Base-by-base conservation (phyloP, 805 yeast species). In the Teunomyces aglyptinius region DNA sequence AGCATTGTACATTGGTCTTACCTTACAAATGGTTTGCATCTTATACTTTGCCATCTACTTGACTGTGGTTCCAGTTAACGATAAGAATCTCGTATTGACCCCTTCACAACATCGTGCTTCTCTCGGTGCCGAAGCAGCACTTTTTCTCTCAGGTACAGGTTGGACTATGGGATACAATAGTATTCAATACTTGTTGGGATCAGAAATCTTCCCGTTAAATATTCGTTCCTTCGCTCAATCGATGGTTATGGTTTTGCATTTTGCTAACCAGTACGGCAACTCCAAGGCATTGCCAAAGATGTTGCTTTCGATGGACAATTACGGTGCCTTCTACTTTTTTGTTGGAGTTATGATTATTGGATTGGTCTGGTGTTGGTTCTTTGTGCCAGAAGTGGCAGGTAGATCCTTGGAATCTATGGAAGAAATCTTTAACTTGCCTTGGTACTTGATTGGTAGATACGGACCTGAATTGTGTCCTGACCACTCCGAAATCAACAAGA, bases 361-460 rank as follows among this genome's bases (percentile, higher is more conserved):
- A 8, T 53, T 59, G 44, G 46, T 49, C 50, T 59, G 62, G 62
- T 54, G 57, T 31, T 59, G 61, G 61, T 59, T 59, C 57, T 59
- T 53, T 39, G 49, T 59, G 41, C 63, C 63, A 12, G 63, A 56
- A 44, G 54, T 59, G 18, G 54, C 59, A 13, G 63, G 63, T 7
- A 55, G 63, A 45, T 58, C 62, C 19, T 58, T 59, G 51, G 63
- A 59, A 45, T 50, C 56, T 27, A 59, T 59, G 61, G 63, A 59
- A 42, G 62, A 58, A 33, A 53, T 59, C 41, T 59, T 59, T 52
- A 58, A 54, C 49, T 54, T 59, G 46, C 63, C 63, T 28, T 59
- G 63, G 63, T 57, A 58, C 51, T 32, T 56, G 47, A 52, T 59
- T 38, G 63, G 63, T n/a, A 53, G 62, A 52, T 47, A 45, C 28